phyloP scores from a whole-genome alignment of 2,329 filamentous ascomycete genomes.

The Sporothrix sp. region DNA sequence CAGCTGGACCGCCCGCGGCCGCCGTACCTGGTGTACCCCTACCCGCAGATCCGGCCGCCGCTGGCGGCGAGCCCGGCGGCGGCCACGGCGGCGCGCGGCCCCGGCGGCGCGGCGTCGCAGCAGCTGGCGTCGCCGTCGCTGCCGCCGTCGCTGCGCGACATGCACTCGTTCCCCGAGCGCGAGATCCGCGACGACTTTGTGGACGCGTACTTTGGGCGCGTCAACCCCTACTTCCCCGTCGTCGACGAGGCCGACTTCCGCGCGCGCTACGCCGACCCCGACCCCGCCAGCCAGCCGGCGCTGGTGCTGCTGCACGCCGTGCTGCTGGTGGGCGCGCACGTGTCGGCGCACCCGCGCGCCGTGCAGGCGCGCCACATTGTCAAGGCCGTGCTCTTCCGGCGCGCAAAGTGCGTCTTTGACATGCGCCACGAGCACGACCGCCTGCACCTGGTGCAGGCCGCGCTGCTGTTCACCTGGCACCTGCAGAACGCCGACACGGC shows the following conservation, averaged over 20 bases:
- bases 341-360: slow-evolving; percentile 5
- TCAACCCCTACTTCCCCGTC: slow-evolving; percentile 14
- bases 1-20: slow-evolving; percentile 10
- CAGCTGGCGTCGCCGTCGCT: too few species aligned
- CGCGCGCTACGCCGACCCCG: slow-evolving; percentile 6
- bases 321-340: slow-evolving; percentile 10
- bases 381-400: slow-evolving; percentile 9
- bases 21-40: slow-evolving; percentile 11
- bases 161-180: slow-evolving; percentile 11
- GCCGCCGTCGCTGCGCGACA: neutral
- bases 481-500: slow-evolving; percentile 10
- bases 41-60: slow-evolving; percentile 12
- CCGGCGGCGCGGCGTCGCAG: too few species aligned
- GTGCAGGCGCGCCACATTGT: slow-evolving; percentile 8
- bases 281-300: slow-evolving; percentile 2
- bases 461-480: slow-evolving; percentile 12
- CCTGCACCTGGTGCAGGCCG: slow-evolving; percentile 9
- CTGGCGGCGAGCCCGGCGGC: neutral
- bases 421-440: slow-evolving; percentile 13
- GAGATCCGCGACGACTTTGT: slow-evolving; percentile 14
- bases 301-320: slow-evolving; percentile 10
- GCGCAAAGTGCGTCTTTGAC: slow-evolving; percentile 12
- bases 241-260: slow-evolving; percentile 13
- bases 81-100: too few species aligned
- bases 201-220: slow-evolving; percentile 11